A percentile compares a stretch with the other conserved stretches of the same genome.
phyloP scores from a whole-genome alignment of 257 asterid species.

The Nicotiana otophora region DNA sequence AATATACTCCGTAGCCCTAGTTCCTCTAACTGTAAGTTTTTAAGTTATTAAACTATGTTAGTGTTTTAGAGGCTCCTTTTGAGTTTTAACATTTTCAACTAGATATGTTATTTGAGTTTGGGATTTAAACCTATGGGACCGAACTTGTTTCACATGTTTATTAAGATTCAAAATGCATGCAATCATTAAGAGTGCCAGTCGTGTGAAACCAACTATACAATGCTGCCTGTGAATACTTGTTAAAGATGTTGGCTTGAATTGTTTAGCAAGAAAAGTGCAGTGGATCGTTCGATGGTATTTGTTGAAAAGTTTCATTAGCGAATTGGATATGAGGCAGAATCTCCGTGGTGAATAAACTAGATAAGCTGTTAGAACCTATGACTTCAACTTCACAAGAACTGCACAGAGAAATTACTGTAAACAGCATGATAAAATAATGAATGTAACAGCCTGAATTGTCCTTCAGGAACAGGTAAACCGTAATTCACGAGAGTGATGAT shows the following conservation, averaged over 20 bases:
- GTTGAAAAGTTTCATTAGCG: neutral
- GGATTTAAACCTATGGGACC: neutral
- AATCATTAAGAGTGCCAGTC: neutral
- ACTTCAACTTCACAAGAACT: neutral
- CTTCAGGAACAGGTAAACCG: neutral
- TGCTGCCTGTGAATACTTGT: neutral
- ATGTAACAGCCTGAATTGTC: neutral
- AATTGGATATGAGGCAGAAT: neutral
- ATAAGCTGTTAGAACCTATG: neutral
- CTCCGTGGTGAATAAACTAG: neutral
- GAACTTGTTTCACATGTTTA: neutral
- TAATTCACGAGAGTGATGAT: neutral
- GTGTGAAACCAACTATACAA: neutral
- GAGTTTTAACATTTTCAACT: neutral
- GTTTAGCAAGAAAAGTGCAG: neutral
- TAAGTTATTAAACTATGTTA: neutral
- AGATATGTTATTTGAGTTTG: neutral
- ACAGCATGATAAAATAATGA: neutral
- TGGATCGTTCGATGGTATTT: neutral
- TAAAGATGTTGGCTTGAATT: neutral
- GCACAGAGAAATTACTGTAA: neutral
- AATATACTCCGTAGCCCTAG: constrained; percentile 55
- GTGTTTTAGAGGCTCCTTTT: neutral
- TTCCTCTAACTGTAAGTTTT: constrained; percentile 69
- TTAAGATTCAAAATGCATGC: neutral